phyloP scores from a whole-genome alignment of 2,329 filamentous ascomycete species.

The Calonectria pseudoreteaudii region DNA sequence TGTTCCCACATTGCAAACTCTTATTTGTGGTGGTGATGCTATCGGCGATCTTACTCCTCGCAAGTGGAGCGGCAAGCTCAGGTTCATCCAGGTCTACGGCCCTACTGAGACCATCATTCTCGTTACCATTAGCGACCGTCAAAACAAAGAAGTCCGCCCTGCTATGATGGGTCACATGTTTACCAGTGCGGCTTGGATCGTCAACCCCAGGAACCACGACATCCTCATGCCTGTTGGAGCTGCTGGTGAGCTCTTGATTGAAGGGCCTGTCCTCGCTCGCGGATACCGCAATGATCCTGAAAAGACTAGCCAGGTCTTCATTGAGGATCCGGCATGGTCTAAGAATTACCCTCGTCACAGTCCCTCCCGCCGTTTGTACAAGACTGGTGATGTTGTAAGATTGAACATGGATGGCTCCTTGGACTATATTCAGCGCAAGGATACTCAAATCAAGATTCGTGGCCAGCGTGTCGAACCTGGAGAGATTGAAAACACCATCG shows the following conservation, averaged over 20 bases:
- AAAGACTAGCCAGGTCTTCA: conserved; percentile 47
- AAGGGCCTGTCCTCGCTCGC: conserved; percentile 55
- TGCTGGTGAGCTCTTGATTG: conserved; percentile 52
- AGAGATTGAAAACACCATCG: conserved; percentile 46
- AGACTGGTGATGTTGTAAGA: conserved; percentile 38
- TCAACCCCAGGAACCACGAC: conserved; percentile 40
- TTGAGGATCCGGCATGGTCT: conserved; percentile 36
- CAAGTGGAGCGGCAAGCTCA: conserved; percentile 29
- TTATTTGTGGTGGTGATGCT: conserved; percentile 40
- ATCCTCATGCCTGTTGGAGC: conserved; percentile 45
- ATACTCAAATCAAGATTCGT: conserved; percentile 49
- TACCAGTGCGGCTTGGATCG: conserved; percentile 41
- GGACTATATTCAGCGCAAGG: conserved; percentile 42
- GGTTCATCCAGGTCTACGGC: conserved; percentile 34
- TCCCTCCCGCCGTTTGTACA: conserved; percentile 27
- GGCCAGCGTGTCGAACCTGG: conserved; percentile 49
- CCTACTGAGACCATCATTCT: conserved; percentile 37
- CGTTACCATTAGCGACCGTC: conserved; percentile 30
- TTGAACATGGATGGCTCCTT: conserved; percentile 43
- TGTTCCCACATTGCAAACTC: conserved; percentile 33
- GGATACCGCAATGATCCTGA: conserved; percentile 59
- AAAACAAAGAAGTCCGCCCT: conserved; percentile 31
- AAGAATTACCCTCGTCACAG: not conserved
- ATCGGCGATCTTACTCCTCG: conserved; percentile 36
- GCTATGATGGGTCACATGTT: conserved; percentile 36